Evolutionary conservation across 2,329 filamentous ascomycete species (phyloP).

Genomic region (Aspergillus ustus): DNA sequence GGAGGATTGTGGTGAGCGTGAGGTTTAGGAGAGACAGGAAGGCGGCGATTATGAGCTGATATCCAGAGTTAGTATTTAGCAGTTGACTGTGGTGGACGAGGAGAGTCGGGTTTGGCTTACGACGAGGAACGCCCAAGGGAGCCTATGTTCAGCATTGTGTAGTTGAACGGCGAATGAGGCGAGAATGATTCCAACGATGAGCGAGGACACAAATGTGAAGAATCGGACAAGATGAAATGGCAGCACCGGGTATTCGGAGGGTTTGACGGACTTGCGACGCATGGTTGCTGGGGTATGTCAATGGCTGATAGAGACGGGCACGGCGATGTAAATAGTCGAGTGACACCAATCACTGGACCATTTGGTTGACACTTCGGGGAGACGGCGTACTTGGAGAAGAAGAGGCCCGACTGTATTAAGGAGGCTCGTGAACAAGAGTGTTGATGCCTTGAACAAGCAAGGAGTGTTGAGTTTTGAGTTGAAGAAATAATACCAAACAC

Average conservation of each 20-base stretch:
- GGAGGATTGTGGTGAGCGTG: constrained; percentile 54
- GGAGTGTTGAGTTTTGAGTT: neutral
- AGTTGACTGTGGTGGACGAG: neutral
- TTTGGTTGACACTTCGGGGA: neutral
- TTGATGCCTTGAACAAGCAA: constrained; percentile 12
- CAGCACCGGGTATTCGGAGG: constrained; percentile 45
- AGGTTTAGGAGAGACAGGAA: constrained; percentile 57
- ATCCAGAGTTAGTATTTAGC: constrained; percentile 5
- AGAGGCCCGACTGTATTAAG: neutral
- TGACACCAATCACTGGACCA: neutral
- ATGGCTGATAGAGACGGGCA: constrained; percentile 12
- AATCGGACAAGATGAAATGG: constrained; percentile 47
- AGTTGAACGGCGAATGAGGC: constrained; percentile 61
- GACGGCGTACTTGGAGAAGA: neutral
- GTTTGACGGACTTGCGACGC: constrained; percentile 38
- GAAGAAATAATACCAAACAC: constrained; percentile 4
- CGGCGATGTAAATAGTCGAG: constrained; percentile 1
- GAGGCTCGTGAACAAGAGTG: neutral
- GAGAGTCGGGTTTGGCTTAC: constrained; percentile 47
- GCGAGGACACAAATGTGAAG: constrained; percentile 54
- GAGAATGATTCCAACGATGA: constrained; percentile 60
- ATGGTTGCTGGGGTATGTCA: constrained; percentile 23
- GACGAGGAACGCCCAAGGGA: constrained; percentile 65
- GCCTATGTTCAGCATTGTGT: constrained; percentile 53
- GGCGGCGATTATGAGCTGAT: constrained; percentile 56